Evolutionary conservation across 1,139 yeast genomes (phyloP).

Genomic region (Suhomyces guaymorum): DNA sequence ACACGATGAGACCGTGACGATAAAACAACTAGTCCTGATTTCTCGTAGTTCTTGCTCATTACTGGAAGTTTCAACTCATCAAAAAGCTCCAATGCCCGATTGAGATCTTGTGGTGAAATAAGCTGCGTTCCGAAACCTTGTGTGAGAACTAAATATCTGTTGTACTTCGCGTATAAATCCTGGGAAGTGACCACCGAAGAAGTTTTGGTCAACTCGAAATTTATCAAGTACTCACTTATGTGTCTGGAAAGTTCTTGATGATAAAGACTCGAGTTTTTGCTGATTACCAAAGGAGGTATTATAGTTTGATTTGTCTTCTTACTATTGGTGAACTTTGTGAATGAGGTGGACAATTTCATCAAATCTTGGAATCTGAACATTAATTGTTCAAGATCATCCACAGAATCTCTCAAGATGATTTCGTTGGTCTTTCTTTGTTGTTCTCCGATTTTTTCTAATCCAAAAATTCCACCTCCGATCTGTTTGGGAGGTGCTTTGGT

Average conservation of each 20-base stretch:
- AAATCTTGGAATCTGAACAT: conserved; percentile 78
- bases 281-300: conserved; percentile 36
- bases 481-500: conserved; percentile 9
- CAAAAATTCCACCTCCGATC: conserved; percentile 59
- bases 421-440: conserved; percentile 62
- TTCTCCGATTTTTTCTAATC: conserved; percentile 63
- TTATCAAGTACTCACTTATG: conserved; percentile 52
- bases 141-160: conserved; percentile 35
- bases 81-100: conserved; percentile 32
- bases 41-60: conserved; percentile 30
- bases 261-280: conserved; percentile 32
- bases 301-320: conserved; percentile 7
- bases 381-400: conserved; percentile 75
- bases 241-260: conserved; percentile 48
- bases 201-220: conserved; percentile 28
- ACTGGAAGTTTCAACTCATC: conserved; percentile 38
- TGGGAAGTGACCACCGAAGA: conserved; percentile 46
- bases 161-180: conserved; percentile 46
- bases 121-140: conserved; percentile 48
- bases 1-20: conserved; percentile 24
- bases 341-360: conserved; percentile 53
- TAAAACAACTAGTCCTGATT: conserved; percentile 39
- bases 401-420: conserved; percentile 61
- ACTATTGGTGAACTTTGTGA: conserved; percentile 31
- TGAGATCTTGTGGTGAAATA: conserved; percentile 34